These are phyloP conservation scores for Carex pumila DNA, from an alignment of 176 grass and related monocot species.

Conservation along the genomic window DNA sequence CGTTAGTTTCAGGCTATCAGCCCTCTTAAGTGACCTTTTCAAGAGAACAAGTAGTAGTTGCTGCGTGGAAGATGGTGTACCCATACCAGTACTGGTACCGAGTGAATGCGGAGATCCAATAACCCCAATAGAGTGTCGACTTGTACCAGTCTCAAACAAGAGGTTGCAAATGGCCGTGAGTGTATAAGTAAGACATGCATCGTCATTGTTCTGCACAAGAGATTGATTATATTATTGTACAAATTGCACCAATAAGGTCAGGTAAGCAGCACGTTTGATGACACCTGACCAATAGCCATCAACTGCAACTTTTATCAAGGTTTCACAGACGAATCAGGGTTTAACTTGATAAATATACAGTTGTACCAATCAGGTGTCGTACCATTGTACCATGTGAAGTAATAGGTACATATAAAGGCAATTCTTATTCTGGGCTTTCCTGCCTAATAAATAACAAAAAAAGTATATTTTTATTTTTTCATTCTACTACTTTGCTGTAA, in stretches of 20 bases:
- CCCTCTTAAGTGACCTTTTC: conserved; percentile 79
- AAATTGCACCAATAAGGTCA: background rate
- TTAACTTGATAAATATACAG: background rate
- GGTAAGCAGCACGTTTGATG: background rate
- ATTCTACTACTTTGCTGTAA: conserved; percentile 3
- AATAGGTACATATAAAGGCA: background rate
- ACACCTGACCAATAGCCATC: background rate
- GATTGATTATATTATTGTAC: background rate
- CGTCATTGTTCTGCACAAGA: conserved; percentile 85
- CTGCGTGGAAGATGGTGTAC: conserved; percentile 65
- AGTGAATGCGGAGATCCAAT: conserved; percentile 73
- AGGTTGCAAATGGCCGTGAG: conserved; percentile 86
- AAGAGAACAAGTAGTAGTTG: conserved; percentile 91
- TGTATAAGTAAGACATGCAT: conserved; percentile 84
- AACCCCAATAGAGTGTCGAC: conserved; percentile 35
- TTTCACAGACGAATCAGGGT: background rate
- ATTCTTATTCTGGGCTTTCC: background rate
- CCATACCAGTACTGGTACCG: conserved; percentile 68
- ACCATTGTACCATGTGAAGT: background rate
- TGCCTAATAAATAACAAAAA: background rate
- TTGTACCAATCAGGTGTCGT: background rate
- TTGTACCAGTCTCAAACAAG: conserved; percentile 73
- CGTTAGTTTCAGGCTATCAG: conserved; percentile 77
- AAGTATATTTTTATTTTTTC: background rate
- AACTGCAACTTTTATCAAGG: background rate